phyloP scores from a whole-genome alignment of 208 protist species.

The Willaertia magna region DNA sequence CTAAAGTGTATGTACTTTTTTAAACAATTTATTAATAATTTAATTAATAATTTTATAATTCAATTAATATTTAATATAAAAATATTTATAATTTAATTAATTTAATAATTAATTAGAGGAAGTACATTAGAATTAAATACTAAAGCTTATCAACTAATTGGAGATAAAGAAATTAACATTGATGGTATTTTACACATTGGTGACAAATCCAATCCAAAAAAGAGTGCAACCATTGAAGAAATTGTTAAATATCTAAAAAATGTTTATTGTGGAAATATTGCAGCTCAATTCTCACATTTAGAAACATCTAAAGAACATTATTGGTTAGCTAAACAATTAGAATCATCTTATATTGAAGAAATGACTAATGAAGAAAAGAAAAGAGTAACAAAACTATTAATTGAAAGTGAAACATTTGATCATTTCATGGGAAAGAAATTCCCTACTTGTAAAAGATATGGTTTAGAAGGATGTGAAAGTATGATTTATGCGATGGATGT shows the following conservation, averaged over 20 bases:
- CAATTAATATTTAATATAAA: background rate
- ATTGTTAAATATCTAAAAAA: constrained; percentile 55
- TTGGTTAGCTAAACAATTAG: constrained; percentile 77
- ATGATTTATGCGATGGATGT: constrained; percentile 82
- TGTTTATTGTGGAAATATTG: constrained; percentile 71
- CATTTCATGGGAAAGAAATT: constrained; percentile 71
- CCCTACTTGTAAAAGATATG: constrained; percentile 86
- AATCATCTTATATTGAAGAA: constrained; percentile 36
- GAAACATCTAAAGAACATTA: constrained; percentile 51
- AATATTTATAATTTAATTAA: background rate
- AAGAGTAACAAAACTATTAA: constrained; percentile 53
- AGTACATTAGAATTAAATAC: constrained; percentile 47
- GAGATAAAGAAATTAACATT: constrained; percentile 43
- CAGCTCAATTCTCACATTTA: constrained; percentile 87
- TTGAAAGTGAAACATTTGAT: constrained; percentile 79
- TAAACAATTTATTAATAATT: background rate
- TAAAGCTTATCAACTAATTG: constrained; percentile 46
- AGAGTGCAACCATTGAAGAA: constrained; percentile 38
- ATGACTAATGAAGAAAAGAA: constrained; percentile 59
- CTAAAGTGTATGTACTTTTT: background rate
- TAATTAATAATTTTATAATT: background rate
- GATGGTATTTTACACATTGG: constrained; percentile 28
- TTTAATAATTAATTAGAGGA: background rate
- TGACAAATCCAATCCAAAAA: background rate
- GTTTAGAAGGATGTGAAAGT: constrained; percentile 83